Percentiles rank a stretch among this genome's conserved stretches.
phyloP scores from a whole-genome alignment of 1,284 basidiomycete genomes.

The Tilletiopsis washingtonensis region DNA sequence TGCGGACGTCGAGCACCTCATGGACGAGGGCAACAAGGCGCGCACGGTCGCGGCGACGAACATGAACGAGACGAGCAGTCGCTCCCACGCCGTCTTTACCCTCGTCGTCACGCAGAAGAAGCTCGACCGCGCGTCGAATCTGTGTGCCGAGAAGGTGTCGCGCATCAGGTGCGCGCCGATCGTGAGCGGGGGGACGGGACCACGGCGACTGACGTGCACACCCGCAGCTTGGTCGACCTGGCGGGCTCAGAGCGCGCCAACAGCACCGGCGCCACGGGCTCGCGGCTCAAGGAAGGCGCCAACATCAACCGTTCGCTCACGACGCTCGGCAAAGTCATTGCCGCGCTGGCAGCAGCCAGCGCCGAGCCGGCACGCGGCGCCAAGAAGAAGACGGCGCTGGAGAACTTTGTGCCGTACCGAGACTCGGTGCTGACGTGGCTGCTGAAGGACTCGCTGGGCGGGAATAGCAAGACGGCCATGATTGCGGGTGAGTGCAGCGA shows the following conservation, averaged over 20 bases:
- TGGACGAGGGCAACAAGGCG: slow-evolving; percentile 98
- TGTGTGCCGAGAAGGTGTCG: slow-evolving; percentile 41
- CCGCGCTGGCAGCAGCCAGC: slow-evolving; percentile 34
- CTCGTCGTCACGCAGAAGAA: slow-evolving; percentile 34
- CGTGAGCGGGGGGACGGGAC: too few species aligned
- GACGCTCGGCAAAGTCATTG: slow-evolving; percentile 38
- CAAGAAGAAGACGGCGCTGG: slow-evolving; percentile 28
- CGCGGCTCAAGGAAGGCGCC: slow-evolving; percentile 45
- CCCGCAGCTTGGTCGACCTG: slow-evolving; percentile 36
- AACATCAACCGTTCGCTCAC: slow-evolving; percentile 42
- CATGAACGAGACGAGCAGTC: slow-evolving; percentile 43
- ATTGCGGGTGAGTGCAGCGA: too few species aligned
- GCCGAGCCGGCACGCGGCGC: slow-evolving; percentile 19
- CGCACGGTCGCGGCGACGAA: slow-evolving; percentile 42
- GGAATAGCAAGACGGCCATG: slow-evolving; percentile 49
- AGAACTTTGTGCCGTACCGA: slow-evolving; percentile 40
- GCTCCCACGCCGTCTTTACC: slow-evolving; percentile 42
- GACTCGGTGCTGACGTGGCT: slow-evolving; percentile 49
- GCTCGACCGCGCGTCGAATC: slow-evolving; percentile 27
- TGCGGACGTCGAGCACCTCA: slow-evolving; percentile 92
- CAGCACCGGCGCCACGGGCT: slow-evolving; percentile 45
- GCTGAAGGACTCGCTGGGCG: slow-evolving; percentile 41
- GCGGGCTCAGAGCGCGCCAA: slow-evolving; percentile 44
- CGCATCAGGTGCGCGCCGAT: slow-evolving; percentile 16
- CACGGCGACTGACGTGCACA: too few species aligned